Evolutionary conservation across 768 basidiomycete genomes (phyloP).

Genomic region (Tremella fuciformis): DNA sequence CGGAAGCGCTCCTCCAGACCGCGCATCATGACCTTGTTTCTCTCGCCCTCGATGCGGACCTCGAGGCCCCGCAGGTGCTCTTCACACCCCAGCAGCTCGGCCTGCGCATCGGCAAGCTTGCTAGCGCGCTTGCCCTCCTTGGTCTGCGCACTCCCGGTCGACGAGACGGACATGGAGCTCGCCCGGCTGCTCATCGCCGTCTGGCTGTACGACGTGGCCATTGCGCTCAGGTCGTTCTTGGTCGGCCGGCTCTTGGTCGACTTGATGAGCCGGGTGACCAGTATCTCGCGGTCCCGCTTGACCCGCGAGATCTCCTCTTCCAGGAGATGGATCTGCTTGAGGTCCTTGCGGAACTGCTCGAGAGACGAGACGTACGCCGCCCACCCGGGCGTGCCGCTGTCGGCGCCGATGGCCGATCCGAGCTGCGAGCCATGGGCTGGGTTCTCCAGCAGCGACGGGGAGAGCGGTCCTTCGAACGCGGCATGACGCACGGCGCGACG

Average conservation of each 20-base stretch:
- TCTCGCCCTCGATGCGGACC: slow-evolving; percentile 47
- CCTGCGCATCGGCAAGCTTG: slow-evolving; percentile 50
- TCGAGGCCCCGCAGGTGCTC: slow-evolving; percentile 49
- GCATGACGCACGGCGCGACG: slow-evolving; percentile 49
- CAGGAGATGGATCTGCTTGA: slow-evolving; percentile 50
- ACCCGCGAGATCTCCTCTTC: slow-evolving; percentile 51
- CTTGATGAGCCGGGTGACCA: slow-evolving; percentile 50
- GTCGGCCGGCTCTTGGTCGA: slow-evolving; percentile 48
- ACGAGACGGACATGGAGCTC: slow-evolving; percentile 33
- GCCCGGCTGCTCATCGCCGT: slow-evolving; percentile 25
- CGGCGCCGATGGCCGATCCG: slow-evolving; percentile 17
- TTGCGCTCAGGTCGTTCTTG: slow-evolving; percentile 43
- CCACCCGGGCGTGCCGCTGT: slow-evolving; percentile 41
- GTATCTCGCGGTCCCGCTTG: slow-evolving; percentile 49
- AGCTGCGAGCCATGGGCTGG: slow-evolving; percentile 20
- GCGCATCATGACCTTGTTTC: slow-evolving; percentile 50
- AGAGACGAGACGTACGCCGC: slow-evolving; percentile 44
- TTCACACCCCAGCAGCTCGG: slow-evolving; percentile 51
- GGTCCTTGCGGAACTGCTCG: slow-evolving; percentile 50
- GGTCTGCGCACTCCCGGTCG: slow-evolving; percentile 34
- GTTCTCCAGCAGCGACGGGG: slow-evolving; percentile 27
- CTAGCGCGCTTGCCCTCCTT: slow-evolving; percentile 47
- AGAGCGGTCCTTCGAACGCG: slow-evolving; percentile 49
- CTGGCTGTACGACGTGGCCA: slow-evolving; percentile 27
- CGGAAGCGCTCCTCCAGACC: slow-evolving; percentile 50